phyloP scores from a whole-genome alignment of 106 monocot species.

The Ottelia alismoides region DNA sequence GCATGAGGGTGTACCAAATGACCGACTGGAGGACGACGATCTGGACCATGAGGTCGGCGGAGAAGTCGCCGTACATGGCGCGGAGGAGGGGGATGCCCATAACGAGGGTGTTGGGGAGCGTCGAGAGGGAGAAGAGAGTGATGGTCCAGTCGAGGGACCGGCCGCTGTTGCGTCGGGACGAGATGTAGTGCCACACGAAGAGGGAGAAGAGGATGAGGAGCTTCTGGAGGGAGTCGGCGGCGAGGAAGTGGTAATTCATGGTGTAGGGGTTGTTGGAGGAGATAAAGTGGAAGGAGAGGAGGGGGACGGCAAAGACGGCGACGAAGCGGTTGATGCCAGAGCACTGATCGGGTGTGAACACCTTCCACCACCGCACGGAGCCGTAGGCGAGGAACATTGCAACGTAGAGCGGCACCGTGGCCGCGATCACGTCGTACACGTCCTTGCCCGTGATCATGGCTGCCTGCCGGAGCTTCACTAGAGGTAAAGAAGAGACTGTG shows the following conservation, averaged over 20 bases:
- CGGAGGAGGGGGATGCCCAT: slow-evolving; percentile 46
- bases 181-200: slow-evolving; percentile 15
- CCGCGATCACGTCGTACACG: slow-evolving; percentile 41
- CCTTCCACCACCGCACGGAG: slow-evolving; percentile 34
- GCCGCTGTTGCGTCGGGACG: slow-evolving; percentile 7
- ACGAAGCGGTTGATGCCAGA: slow-evolving; percentile 57
- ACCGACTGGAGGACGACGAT: slow-evolving; percentile 45
- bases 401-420: slow-evolving; percentile 39
- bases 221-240: slow-evolving; percentile 52
- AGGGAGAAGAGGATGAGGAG: slow-evolving; percentile 31
- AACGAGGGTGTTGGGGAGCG: slow-evolving; percentile 47
- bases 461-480: too few species aligned
- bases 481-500: too few species aligned
- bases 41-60: slow-evolving; percentile 35
- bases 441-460: slow-evolving; percentile 46
- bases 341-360: slow-evolving; percentile 61
- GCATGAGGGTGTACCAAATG: slow-evolving; percentile 41
- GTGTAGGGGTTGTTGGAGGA: slow-evolving; percentile 30
- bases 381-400: slow-evolving; percentile 42
- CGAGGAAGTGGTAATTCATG: slow-evolving; percentile 49
- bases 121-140: slow-evolving; percentile 43
- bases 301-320: slow-evolving; percentile 38
- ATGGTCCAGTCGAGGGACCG: slow-evolving; percentile 55
- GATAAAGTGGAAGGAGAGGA: slow-evolving; percentile 52
- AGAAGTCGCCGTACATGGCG: slow-evolving; percentile 46